Evolutionary conservation across 352 stramenopile species (phyloP).

Genomic region (Globisporangium splendens): DNA sequence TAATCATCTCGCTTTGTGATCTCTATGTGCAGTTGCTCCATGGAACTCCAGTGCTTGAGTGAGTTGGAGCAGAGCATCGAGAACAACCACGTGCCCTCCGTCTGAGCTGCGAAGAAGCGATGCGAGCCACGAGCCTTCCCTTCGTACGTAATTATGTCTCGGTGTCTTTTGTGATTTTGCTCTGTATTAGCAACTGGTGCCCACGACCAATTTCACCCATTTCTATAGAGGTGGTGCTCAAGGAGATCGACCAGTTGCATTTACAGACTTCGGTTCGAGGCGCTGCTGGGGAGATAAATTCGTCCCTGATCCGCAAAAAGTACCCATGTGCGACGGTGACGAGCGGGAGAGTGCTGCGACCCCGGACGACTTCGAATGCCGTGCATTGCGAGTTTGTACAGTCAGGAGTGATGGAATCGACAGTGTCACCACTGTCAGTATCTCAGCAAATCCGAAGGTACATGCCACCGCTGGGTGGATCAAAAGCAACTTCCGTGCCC

Average conservation of each 20-base stretch:
- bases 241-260: conserved; percentile 49
- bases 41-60: conserved; percentile 10
- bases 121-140: conserved; percentile 5
- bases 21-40: conserved; percentile 4
- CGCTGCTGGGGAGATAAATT: neutral
- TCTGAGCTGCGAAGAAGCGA: neutral
- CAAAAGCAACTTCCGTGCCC: neutral
- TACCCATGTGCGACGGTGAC: conserved; percentile 53
- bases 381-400: conserved; percentile 42
- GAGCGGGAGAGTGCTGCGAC: conserved; percentile 33
- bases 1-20: neutral
- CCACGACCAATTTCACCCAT: neutral
- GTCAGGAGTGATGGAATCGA: neutral
- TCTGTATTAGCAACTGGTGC: neutral
- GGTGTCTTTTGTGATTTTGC: neutral
- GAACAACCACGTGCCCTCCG: neutral
- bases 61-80: neutral
- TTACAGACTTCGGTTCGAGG: conserved; percentile 13
- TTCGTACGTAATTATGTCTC: conserved; percentile 10
- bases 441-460: neutral
- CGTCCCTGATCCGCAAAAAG: conserved; percentile 15
- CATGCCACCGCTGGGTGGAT: neutral
- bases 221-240: conserved; percentile 36
- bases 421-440: conserved; percentile 1
- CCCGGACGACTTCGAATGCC: conserved; percentile 16